Evolutionary conservation across 805 yeast genomes (phyloP).

Genomic region (Kluyveromyces nonfermentans): DNA sequence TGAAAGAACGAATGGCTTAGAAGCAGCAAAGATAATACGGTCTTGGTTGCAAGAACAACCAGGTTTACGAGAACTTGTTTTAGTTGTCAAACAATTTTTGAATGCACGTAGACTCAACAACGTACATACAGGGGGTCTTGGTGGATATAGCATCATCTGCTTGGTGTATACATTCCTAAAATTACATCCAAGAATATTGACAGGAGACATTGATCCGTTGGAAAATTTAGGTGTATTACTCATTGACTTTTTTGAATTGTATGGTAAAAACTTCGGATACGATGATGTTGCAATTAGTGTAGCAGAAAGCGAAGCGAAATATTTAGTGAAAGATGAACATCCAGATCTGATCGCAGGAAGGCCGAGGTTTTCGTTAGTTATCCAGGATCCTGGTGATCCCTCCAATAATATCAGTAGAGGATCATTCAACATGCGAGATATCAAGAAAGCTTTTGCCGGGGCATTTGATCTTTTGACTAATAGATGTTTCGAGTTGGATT

Average conservation of each 20-base stretch:
- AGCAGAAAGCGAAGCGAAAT: constrained; percentile 44
- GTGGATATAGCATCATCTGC: constrained; percentile 91
- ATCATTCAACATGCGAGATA: constrained; percentile 66
- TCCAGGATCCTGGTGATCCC: constrained; percentile 84
- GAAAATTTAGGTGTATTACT: constrained; percentile 79
- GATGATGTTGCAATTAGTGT: constrained; percentile 67
- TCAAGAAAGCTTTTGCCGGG: constrained; percentile 81
- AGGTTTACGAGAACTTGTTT: constrained; percentile 71
- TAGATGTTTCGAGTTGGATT: constrained; percentile 64
- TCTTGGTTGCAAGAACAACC: constrained; percentile 67
- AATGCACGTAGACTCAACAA: constrained; percentile 69
- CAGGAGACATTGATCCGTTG: constrained; percentile 54
- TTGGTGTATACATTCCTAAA: constrained; percentile 68
- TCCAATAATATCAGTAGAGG: constrained; percentile 81
- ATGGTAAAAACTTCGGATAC: constrained; percentile 83
- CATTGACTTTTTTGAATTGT: constrained; percentile 86
- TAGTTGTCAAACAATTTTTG: constrained; percentile 78
- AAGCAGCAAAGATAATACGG: constrained; percentile 70
- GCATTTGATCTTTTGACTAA: constrained; percentile 72
- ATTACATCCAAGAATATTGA: constrained; percentile 67
- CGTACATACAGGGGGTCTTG: constrained; percentile 89
- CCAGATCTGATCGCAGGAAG: constrained; percentile 42
- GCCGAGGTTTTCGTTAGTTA: constrained; percentile 54
- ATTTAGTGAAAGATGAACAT: constrained; percentile 48
- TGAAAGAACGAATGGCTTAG: constrained; percentile 73